A percentile compares a stretch with the other conserved stretches of the same genome.
Conservation (phyloP, 1,139 yeast species). For the Kurtzmaniella natalensis region DNA sequence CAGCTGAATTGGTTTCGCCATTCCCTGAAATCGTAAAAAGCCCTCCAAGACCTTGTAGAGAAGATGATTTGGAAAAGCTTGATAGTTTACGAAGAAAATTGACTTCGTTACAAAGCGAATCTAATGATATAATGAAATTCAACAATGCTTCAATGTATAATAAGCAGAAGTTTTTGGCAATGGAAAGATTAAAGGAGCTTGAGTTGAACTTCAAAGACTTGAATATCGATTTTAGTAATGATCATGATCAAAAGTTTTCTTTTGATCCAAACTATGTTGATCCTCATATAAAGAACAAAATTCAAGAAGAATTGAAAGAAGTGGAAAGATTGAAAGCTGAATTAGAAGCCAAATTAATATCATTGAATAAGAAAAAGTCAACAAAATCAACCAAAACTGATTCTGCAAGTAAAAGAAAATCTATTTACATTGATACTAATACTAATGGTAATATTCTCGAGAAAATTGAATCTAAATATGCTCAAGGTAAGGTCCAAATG, state of each 20-base stretch:
- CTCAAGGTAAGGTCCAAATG: conserved; percentile 38
- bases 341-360: conserved; percentile 31
- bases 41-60: conserved; percentile 33
- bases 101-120: conserved; percentile 61
- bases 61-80: conserved; percentile 43
- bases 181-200: conserved; percentile 62
- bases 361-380: conserved; percentile 13
- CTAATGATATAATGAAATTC: conserved; percentile 68
- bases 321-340: conserved; percentile 43
- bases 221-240: conserved; percentile 47
- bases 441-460: conserved; percentile 14
- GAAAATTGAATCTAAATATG: conserved; percentile 45
- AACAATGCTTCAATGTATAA: conserved; percentile 57
- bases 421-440: conserved; percentile 5
- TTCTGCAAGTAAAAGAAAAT: conserved; percentile 6
- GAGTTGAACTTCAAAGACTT: conserved; percentile 59
- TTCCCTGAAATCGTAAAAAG: conserved; percentile 16
- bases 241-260: conserved; percentile 14
- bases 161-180: conserved; percentile 57
- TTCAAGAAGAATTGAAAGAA: conserved; percentile 43
- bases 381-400: conserved; percentile 1
- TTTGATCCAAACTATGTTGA: conserved; percentile 24
- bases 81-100: conserved; percentile 55
- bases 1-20: conserved; percentile 14
- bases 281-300: conserved; percentile 30